Percentiles rank a stretch among this genome's conserved stretches.
These are phyloP conservation scores for Ochromonas danica DNA, from an alignment of 108 stramenopile species.

Conservation along the genomic window DNA sequence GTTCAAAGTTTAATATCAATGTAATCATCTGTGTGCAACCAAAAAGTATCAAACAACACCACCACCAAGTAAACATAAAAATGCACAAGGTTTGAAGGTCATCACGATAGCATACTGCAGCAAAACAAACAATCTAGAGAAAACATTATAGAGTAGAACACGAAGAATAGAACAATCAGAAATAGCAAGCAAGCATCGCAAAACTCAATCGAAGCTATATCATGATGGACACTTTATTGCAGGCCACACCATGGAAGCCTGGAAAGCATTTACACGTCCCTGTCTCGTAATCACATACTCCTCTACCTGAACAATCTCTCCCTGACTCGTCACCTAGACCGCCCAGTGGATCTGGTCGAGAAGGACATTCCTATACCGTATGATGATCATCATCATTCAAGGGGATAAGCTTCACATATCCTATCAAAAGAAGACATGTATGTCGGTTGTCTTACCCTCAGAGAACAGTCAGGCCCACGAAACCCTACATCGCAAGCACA, in stretches of 20 bases:
- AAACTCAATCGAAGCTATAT: no score
- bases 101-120: no score
- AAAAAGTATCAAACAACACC: no score
- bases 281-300: conserved; percentile 64
- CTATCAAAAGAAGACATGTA: conserved; percentile 1
- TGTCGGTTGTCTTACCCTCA: conserved; percentile 11
- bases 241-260: conserved; percentile 63
- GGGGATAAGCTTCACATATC: not conserved
- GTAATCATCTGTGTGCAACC: no score
- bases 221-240: not conserved
- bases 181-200: no score
- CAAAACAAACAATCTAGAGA: no score
- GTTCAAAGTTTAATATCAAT: no score
- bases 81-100: no score
- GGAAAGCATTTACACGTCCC: conserved; percentile 73
- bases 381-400: no score
- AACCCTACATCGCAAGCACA: conserved; percentile 79
- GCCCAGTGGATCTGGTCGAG: conserved; percentile 63
- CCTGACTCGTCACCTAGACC: conserved; percentile 64
- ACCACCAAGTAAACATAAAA: no score
- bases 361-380: conserved; percentile 74
- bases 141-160: no score
- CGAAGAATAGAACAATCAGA: no score
- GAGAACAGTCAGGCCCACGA: conserved; percentile 77
- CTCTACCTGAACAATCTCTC: conserved; percentile 78